phyloP scores from a whole-genome alignment of 2,329 filamentous ascomycete genomes.

The Lecanoromycetidae sp. region DNA sequence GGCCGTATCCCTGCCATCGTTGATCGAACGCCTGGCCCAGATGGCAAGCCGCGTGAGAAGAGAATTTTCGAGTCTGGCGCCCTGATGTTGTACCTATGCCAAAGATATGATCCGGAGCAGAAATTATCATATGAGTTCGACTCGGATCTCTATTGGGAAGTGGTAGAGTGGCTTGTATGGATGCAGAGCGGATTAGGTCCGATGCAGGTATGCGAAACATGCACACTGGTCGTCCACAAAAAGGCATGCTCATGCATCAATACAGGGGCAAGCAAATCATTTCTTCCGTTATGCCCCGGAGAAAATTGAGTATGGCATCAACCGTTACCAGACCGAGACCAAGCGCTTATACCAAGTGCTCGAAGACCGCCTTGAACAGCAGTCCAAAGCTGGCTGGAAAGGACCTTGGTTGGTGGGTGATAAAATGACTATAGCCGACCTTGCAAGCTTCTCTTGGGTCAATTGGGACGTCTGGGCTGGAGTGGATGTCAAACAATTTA shows the following conservation, averaged over 20 bases:
- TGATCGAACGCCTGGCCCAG: constrained; percentile 23
- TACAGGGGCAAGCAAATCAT: constrained; percentile 38
- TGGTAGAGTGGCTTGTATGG: constrained; percentile 36
- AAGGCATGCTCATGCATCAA: too few species aligned
- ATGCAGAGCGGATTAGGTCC: constrained; percentile 32
- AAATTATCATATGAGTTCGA: constrained; percentile 34
- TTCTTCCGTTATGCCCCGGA: constrained; percentile 34
- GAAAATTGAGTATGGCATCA: constrained; percentile 33
- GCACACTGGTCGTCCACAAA: too few species aligned
- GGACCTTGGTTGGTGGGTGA: constrained; percentile 35
- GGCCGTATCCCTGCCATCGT: constrained; percentile 37
- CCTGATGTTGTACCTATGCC: constrained; percentile 35
- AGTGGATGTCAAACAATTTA: constrained; percentile 23
- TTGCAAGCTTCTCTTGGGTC: constrained; percentile 36
- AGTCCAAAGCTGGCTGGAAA: constrained; percentile 17
- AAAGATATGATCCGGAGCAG: constrained; percentile 31
- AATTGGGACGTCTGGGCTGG: constrained; percentile 33
- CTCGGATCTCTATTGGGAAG: constrained; percentile 32
- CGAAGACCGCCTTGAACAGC: constrained; percentile 14
- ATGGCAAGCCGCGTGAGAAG: constrained; percentile 13
- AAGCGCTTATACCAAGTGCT: constrained; percentile 35
- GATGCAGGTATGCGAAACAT: constrained; percentile 29
- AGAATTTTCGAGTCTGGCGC: constrained; percentile 36
- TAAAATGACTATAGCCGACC: constrained; percentile 38
- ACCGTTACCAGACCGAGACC: constrained; percentile 38